These are phyloP conservation scores for Saccharomycopsis lassenensis DNA, from an alignment of 805 yeast species.

Conservation along the genomic window DNA sequence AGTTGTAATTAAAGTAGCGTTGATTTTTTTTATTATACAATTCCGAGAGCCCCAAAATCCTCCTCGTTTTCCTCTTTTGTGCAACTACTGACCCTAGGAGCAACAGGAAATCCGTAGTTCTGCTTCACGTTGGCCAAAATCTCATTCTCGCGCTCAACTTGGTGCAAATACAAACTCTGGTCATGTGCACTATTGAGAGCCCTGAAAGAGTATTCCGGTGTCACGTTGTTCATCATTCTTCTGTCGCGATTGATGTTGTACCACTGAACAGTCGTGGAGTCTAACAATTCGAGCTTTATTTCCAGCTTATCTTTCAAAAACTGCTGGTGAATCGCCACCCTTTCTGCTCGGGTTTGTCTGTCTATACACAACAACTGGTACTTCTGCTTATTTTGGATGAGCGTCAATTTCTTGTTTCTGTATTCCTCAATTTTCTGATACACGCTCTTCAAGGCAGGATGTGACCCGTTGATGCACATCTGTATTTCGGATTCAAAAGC, in stretches of 20 bases:
- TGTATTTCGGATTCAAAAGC: constrained; percentile 74
- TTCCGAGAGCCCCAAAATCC: constrained; percentile 53
- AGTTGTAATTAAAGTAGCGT: too few relatives aligned
- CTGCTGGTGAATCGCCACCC: constrained; percentile 79
- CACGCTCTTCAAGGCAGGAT: constrained; percentile 75
- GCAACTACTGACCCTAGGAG: constrained; percentile 58
- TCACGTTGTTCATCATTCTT: constrained; percentile 59
- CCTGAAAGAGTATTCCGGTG: constrained; percentile 34
- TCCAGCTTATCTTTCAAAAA: constrained; percentile 60
- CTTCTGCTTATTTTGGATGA: constrained; percentile 38
- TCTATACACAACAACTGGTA: constrained; percentile 71
- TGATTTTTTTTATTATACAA: constrained; percentile 6
- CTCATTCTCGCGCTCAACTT: constrained; percentile 58
- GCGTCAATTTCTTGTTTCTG: constrained; percentile 55
- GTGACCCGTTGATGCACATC: constrained; percentile 80
- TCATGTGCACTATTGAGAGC: constrained; percentile 32
- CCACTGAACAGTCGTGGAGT: constrained; percentile 77
- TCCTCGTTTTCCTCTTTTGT: constrained; percentile 61
- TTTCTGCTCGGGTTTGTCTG: constrained; percentile 66
- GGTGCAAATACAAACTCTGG: constrained; percentile 57
- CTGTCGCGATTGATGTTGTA: constrained; percentile 86
- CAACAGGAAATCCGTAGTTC: constrained; percentile 72
- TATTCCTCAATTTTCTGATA: constrained; percentile 61
- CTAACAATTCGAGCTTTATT: constrained; percentile 50
- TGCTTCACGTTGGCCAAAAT: constrained; percentile 54